Percentiles rank a stretch among this genome's conserved stretches.
Conservation (phyloP, 164 flowering plant genomes). For the Tetrastigma voinierianum region DNA sequence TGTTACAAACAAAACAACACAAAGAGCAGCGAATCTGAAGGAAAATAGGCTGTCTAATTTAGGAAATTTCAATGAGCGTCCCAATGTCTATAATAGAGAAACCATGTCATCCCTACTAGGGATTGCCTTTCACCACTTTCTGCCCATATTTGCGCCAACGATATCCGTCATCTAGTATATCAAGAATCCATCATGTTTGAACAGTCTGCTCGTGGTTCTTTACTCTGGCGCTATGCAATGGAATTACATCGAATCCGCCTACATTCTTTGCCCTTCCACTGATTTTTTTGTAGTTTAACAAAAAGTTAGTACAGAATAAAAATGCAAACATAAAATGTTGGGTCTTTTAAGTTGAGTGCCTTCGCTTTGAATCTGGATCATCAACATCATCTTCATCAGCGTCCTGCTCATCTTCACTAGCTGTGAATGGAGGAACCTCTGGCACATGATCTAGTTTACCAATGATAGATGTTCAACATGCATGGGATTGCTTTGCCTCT, state of each 20-base stretch:
- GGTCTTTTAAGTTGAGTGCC: slow-evolving; percentile 28
- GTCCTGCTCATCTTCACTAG: slow-evolving; percentile 41
- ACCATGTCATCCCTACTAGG: slow-evolving; percentile 77
- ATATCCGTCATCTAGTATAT: slow-evolving; percentile 89
- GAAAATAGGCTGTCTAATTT: slow-evolving; percentile 7
- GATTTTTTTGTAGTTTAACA: slow-evolving; percentile 9
- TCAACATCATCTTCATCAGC: slow-evolving; percentile 55
- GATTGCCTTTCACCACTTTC: slow-evolving; percentile 91
- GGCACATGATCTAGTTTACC: slow-evolving; percentile 38
- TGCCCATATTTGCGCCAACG: slow-evolving; percentile 94
- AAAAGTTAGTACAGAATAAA: slow-evolving; percentile 8
- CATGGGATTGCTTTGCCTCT: slow-evolving; percentile 33
- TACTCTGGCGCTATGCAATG: slow-evolving; percentile 65
- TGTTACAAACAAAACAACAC: not conserved
- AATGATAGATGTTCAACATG: slow-evolving; percentile 24
- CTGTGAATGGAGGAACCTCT: slow-evolving; percentile 42
- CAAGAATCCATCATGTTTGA: slow-evolving; percentile 93
- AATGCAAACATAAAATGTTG: not conserved
- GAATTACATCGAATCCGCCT: slow-evolving; percentile 52
- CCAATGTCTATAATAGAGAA: not conserved
- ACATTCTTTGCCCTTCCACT: slow-evolving; percentile 59
- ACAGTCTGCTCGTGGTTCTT: slow-evolving; percentile 89
- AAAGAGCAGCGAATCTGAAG: not conserved
- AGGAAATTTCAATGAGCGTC: not conserved
- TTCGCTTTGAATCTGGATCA: slow-evolving; percentile 54